Base-by-base conservation (phyloP, 495 filamentous ascomycete species). In the Neurospora hispaniola region DNA sequence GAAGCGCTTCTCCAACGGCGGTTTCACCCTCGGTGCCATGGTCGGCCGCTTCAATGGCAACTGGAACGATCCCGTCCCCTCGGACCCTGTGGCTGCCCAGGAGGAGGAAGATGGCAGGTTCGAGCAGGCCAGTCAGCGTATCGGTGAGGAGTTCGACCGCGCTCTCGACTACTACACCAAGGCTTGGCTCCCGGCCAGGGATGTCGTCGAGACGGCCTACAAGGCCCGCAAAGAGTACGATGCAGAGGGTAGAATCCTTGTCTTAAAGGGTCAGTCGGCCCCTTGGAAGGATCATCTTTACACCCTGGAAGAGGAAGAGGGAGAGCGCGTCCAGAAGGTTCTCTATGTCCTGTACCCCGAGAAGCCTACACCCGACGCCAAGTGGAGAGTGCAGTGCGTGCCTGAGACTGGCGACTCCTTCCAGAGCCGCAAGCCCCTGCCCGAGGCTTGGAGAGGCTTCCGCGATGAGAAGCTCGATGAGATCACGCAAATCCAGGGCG, bases 221-320 rank as follows among this genome's bases (percentile, higher is more conserved):
- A 78, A 81, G 7, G 82, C 83, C 71, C 89, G 96, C 16, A 75
- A 81, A 9, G 81, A 92, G 70, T 85, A 88, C 76, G 92, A 97
- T 82, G 76, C 88, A 10, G 81, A 89, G 73, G 96, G 94, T 48
- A 88, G 91, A 46, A 90, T 99, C 70, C 83, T 98, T 77, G 90
- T 98, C 7, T 84, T 98, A 27, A 87, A 90, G 71, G 84, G 90
- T 12, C 88, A 88, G 71, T 87, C 90, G 46, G 88, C 93, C 71
- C 96, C 96, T 11, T 99, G 96, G 96, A 94, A 95, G 79, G 95
- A 98, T 77, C 96, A 99, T 77, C 86, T 99, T 18, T 98, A 97
- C 82, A 89, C 87, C 46, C 87, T 98, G 38, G 96, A 99, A 83
- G 86, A 87, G 72, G 80, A 81, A 20, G 84, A 85, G 31, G 79